Percentiles rank a stretch among this genome's conserved stretches.
Conservation (phyloP, 208 protist species). For the Trypanosoma mega region DNA sequence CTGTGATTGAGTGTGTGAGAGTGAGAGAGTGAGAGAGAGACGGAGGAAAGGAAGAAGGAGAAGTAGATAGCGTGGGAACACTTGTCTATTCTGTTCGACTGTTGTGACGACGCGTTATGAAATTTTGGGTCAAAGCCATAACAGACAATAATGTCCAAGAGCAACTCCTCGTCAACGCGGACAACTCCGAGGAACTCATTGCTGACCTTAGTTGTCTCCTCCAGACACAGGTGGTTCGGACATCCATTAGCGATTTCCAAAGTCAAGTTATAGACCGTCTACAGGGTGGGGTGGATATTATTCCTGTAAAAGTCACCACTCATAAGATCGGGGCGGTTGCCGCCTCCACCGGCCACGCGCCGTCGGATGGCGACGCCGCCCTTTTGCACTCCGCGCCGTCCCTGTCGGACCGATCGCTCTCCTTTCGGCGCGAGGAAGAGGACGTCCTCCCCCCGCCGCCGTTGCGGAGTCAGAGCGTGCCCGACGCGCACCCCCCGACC, state of each 20-base stretch:
- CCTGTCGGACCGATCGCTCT: no score
- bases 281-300: conserved; percentile 41
- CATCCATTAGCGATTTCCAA: conserved; percentile 59
- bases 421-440: no score
- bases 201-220: conserved; percentile 36
- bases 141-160: conserved; percentile 52
- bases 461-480: no score
- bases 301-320: conserved; percentile 35
- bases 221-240: conserved; percentile 28
- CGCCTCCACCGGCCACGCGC: not conserved
- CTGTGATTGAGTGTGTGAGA: not conserved
- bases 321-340: conserved; percentile 1
- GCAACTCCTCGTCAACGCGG: conserved; percentile 55
- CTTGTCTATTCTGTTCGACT: not conserved
- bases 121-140: conserved; percentile 68
- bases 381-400: no score
- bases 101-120: conserved; percentile 33
- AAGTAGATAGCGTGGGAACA: no score
- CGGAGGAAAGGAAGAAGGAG: no score
- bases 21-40: no score
- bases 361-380: no score
- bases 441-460: no score
- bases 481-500: no score
- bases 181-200: conserved; percentile 29
- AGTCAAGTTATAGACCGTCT: conserved; percentile 59